Evolutionary conservation across 768 basidiomycete genomes (phyloP).

Genomic region (Naganishia antarctica): DNA sequence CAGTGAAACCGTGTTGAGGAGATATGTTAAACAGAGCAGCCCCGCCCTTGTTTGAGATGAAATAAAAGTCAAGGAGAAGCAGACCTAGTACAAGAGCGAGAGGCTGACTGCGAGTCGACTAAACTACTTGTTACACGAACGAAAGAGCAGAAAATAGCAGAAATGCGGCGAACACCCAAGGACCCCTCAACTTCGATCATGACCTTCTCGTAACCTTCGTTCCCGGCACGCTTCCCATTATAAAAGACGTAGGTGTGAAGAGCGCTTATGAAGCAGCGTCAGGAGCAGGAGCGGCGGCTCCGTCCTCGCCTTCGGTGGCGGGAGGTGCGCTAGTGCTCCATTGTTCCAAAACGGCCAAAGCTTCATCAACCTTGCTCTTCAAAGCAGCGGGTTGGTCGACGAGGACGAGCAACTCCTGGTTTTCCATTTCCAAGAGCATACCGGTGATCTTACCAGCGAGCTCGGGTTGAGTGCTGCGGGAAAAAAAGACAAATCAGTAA

Average conservation of each 20-base stretch:
- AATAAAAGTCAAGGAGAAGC: constrained; percentile 23
- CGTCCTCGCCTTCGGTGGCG: constrained; percentile 21
- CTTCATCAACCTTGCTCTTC: constrained; percentile 85
- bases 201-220: neutral
- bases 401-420: constrained; percentile 81
- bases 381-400: constrained; percentile 77
- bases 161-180: neutral
- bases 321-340: constrained; percentile 55
- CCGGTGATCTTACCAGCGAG: constrained; percentile 98
- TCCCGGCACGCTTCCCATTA: constrained; percentile 14
- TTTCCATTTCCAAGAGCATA: constrained; percentile 99
- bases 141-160: constrained; percentile 16
- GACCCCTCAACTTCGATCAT: neutral
- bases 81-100: constrained; percentile 22
- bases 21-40: constrained; percentile 21
- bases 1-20: neutral
- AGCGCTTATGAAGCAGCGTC: constrained; percentile 20
- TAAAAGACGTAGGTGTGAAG: constrained; percentile 12
- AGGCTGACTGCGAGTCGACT: constrained; percentile 21
- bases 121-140: constrained; percentile 13
- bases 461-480: constrained; percentile 70
- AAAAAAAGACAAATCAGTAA: neutral
- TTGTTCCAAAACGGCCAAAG: constrained; percentile 79
- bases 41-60: constrained; percentile 19
- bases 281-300: constrained; percentile 24